Percentiles rank a stretch among this genome's conserved stretches.
phyloP scores from a whole-genome alignment of 768 basidiomycete species.

The Lactifluus subvellereus region DNA sequence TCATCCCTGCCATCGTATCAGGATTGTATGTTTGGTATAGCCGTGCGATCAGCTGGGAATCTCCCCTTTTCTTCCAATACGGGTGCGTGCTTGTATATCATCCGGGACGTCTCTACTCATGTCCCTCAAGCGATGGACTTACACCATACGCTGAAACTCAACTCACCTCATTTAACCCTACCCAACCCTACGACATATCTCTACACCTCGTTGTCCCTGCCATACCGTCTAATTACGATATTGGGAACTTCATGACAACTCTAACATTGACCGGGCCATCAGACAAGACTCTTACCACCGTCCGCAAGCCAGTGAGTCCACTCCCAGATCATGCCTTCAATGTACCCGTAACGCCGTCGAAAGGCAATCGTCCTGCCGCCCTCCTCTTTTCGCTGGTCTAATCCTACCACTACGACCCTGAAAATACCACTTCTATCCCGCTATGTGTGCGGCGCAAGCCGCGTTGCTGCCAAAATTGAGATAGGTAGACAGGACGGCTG shows the following conservation, averaged over 20 bases:
- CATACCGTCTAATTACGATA: conserved; percentile 57
- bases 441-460: conserved; percentile 44
- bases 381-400: conserved; percentile 34
- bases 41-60: conserved; percentile 64
- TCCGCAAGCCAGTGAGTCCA: conserved; percentile 60
- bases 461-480: conserved; percentile 55
- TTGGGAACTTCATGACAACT: conserved; percentile 83
- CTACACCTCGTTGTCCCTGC: conserved; percentile 61
- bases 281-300: conserved; percentile 56
- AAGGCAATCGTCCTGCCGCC: conserved; percentile 58
- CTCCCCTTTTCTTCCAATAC: conserved; percentile 68
- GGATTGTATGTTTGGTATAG: conserved; percentile 73
- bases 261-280: conserved; percentile 51
- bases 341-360: background rate
- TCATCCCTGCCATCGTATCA: conserved; percentile 56
- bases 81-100: conserved; percentile 46
- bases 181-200: conserved; percentile 72
- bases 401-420: conserved; percentile 41
- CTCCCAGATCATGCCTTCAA: background rate
- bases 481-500: conserved; percentile 71
- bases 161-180: conserved; percentile 47
- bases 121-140: conserved; percentile 47
- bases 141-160: conserved; percentile 56
- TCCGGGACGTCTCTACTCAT: conserved; percentile 2
- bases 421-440: conserved; percentile 53